A percentile compares a stretch with the other conserved stretches of the same genome.
These are phyloP conservation scores for Primulina eburnea DNA, from an alignment of 257 asterid species.

Conservation along the genomic window DNA sequence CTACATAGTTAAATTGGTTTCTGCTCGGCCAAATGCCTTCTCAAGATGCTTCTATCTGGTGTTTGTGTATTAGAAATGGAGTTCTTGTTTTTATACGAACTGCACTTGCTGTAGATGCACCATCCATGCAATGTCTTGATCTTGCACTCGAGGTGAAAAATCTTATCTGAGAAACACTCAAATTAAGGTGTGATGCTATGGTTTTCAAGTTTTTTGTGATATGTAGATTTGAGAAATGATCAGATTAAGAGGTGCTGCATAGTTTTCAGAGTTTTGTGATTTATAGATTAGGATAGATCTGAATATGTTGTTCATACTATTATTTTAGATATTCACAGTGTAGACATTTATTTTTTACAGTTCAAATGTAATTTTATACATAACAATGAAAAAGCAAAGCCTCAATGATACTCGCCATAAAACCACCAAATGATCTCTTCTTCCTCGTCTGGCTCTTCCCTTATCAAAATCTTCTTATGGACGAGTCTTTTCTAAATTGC, in stretches of 20 bases:
- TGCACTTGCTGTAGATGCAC: background rate
- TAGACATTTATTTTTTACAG: no score
- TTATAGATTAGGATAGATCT: no score
- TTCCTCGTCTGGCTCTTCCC: background rate
- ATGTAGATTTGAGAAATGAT: no score
- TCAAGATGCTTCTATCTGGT: background rate
- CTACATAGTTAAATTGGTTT: constrained; percentile 19
- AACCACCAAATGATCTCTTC: background rate
- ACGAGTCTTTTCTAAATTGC: background rate
- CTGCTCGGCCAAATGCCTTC: background rate
- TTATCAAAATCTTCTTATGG: background rate
- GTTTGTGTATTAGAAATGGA: no score
- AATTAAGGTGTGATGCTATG: background rate
- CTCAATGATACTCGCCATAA: background rate
- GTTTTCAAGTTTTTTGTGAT: no score
- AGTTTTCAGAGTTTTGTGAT: background rate
- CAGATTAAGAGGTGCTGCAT: background rate
- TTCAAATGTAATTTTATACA: no score
- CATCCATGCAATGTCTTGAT: background rate
- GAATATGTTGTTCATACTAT: background rate
- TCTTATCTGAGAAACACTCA: background rate
- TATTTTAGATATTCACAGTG: background rate
- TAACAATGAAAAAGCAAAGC: background rate
- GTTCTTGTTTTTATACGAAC: background rate
- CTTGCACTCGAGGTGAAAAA: background rate